phyloP scores from a whole-genome alignment of 352 stramenopile genomes.

The Detonula confervacea region DNA sequence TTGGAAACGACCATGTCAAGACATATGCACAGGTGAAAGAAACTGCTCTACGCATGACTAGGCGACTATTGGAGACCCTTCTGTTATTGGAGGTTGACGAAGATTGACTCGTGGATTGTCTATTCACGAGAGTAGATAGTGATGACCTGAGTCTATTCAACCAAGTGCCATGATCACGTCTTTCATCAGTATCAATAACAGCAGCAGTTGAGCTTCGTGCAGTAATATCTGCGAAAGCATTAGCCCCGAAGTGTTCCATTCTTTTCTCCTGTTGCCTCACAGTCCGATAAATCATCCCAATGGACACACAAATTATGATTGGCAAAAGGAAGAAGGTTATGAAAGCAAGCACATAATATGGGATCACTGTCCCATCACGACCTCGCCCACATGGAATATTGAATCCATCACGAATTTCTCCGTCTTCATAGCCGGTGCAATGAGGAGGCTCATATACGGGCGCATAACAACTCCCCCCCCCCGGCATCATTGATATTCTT shows the following conservation, averaged over 20 bases:
- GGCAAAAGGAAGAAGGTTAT: neutral
- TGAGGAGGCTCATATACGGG: constrained; percentile 20
- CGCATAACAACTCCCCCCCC: constrained; percentile 1
- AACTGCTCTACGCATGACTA: neutral
- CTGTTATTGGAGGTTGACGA: neutral
- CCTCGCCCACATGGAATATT: constrained; percentile 27
- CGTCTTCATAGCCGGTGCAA: constrained; percentile 27
- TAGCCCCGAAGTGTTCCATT: neutral
- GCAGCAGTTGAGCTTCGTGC: neutral
- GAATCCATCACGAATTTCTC: constrained; percentile 31
- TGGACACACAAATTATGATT: neutral
- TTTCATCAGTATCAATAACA: neutral
- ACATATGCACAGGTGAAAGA: neutral
- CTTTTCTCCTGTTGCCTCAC: neutral
- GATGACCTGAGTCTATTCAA: neutral
- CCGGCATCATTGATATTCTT: neutral
- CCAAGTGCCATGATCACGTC: neutral
- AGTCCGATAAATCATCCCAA: neutral
- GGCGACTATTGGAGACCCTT: too few relatives aligned
- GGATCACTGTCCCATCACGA: neutral
- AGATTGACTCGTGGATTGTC: neutral
- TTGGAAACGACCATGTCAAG: neutral
- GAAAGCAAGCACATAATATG: neutral
- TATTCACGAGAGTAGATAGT: neutral
- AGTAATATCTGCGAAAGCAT: neutral